Evolutionary conservation across 2,329 filamentous ascomycete genomes (phyloP).

Genomic region (Knufia petricola): DNA sequence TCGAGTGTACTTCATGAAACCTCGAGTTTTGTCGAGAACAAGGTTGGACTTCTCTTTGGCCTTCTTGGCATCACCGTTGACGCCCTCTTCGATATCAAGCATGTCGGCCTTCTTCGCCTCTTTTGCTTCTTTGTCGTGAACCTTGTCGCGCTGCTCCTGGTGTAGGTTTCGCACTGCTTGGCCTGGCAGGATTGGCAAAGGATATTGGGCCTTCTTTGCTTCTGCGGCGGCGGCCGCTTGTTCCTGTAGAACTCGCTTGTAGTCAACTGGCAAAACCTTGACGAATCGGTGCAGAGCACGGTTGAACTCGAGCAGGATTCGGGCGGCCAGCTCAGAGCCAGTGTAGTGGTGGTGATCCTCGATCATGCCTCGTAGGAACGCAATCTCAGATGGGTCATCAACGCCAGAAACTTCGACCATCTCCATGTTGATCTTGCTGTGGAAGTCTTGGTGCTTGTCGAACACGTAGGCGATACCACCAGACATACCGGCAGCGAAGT

Average conservation of each 20-base stretch:
- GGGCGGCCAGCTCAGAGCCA: slow-evolving; percentile 85
- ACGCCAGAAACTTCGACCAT: slow-evolving; percentile 87
- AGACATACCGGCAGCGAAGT: slow-evolving; percentile 98
- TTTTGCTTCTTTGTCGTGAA: slow-evolving; percentile 52
- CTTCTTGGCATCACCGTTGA: slow-evolving; percentile 63
- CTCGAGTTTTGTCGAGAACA: slow-evolving; percentile 92
- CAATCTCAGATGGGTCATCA: slow-evolving; percentile 79
- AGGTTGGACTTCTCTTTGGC: slow-evolving; percentile 86
- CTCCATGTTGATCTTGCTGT: slow-evolving; percentile 88
- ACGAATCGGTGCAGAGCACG: slow-evolving; percentile 81
- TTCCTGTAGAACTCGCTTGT: slow-evolving; percentile 84
- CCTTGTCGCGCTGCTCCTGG: slow-evolving; percentile 44
- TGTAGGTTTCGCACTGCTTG: slow-evolving; percentile 47
- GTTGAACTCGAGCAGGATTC: slow-evolving; percentile 90
- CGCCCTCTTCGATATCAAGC: slow-evolving; percentile 83
- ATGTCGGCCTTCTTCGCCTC: slow-evolving; percentile 61
- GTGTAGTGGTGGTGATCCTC: slow-evolving; percentile 98
- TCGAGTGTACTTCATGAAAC: slow-evolving; percentile 95
- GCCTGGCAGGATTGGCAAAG: slow-evolving; percentile 65
- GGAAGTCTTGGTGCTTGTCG: slow-evolving; percentile 80
- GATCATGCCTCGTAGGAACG: slow-evolving; percentile 79
- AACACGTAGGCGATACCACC: slow-evolving; percentile 93
- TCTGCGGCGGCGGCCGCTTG: slow-evolving; percentile 77
- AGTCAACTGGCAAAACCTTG: slow-evolving; percentile 89
- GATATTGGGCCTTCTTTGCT: slow-evolving; percentile 74